Evolutionary conservation across 1,139 yeast genomes (phyloP).

Genomic region (Scheffersomyces stambukii): DNA sequence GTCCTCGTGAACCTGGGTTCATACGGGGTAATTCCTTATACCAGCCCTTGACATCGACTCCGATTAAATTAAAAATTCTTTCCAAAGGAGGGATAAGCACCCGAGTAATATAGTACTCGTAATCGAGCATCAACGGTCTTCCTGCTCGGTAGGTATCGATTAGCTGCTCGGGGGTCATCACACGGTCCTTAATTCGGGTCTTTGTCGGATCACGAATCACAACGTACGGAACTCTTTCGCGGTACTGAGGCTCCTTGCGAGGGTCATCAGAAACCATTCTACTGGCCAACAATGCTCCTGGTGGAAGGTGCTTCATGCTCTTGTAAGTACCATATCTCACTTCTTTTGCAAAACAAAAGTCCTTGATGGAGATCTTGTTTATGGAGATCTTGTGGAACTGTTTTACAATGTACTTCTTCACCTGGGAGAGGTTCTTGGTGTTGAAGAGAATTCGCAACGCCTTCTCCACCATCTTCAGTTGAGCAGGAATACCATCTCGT

Average conservation of each 20-base stretch:
- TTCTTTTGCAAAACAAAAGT: conserved; percentile 89
- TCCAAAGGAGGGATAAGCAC: conserved; percentile 88
- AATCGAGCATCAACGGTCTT: conserved; percentile 53
- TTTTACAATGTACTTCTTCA: conserved; percentile 58
- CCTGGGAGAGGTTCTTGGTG: conserved; percentile 63
- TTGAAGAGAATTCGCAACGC: conserved; percentile 66
- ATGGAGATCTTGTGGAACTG: conserved; percentile 64
- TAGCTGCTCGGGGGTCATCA: conserved; percentile 74
- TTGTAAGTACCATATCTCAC: conserved; percentile 83
- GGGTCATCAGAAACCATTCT: conserved; percentile 60
- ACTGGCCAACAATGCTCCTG: conserved; percentile 82
- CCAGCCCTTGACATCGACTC: conserved; percentile 79
- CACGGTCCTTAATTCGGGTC: conserved; percentile 68
- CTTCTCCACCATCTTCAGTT: conserved; percentile 74
- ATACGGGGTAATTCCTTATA: conserved; percentile 64
- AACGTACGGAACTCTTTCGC: conserved; percentile 83
- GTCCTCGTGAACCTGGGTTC: too few relatives aligned
- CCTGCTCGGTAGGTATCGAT: conserved; percentile 33
- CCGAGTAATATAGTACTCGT: conserved; percentile 78
- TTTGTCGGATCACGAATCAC: conserved; percentile 68
- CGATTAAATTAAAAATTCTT: conserved; percentile 74
- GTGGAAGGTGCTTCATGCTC: conserved; percentile 68
- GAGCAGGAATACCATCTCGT: conserved; percentile 93
- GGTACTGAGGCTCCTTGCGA: conserved; percentile 79
- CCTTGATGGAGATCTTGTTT: conserved; percentile 65